Evolutionary conservation across 225 moss, liverwort and hornwort genomes (phyloP).

Genomic region (Anthoceros angustus): DNA sequence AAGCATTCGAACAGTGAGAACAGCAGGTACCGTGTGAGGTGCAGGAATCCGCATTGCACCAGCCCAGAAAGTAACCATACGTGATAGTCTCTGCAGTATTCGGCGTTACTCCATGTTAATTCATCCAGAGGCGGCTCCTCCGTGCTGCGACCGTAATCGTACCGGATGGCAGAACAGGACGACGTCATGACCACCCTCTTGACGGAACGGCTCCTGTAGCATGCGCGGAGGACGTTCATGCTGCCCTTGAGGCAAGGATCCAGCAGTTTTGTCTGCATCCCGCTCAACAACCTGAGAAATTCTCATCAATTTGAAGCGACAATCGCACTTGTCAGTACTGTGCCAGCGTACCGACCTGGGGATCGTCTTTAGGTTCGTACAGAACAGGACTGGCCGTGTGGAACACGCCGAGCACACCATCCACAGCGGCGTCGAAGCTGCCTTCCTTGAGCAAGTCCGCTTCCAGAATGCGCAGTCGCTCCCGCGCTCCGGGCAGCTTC

Average conservation of each 20-base stretch:
- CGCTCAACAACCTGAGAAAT: conserved; percentile 8
- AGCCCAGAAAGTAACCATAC: conserved; percentile 10
- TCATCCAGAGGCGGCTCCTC: conserved; percentile 50
- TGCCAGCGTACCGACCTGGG: conserved; percentile 22
- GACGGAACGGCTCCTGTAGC: conserved; percentile 50
- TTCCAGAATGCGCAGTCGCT: conserved; percentile 45
- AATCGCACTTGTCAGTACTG: neutral
- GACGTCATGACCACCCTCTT: conserved; percentile 76
- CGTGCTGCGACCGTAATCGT: conserved; percentile 36
- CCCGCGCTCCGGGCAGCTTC: conserved; percentile 49
- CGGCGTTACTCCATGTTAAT: conserved; percentile 43
- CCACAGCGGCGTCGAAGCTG: conserved; percentile 49
- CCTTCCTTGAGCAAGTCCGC: conserved; percentile 65
- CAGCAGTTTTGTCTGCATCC: conserved; percentile 33
- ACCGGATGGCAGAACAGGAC: conserved; percentile 75
- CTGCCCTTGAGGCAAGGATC: conserved; percentile 63
- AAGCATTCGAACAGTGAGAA: neutral
- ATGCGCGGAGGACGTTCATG: conserved; percentile 58
- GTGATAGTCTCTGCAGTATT: conserved; percentile 59
- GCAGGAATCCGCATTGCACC: neutral
- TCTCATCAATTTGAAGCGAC: neutral
- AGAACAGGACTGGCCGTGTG: conserved; percentile 80
- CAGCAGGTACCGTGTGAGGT: neutral
- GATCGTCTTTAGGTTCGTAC: conserved; percentile 33
- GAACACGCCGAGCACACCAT: conserved; percentile 72